phyloP scores from a whole-genome alignment of 2,329 filamentous ascomycete species.

The Venturia pyrina region DNA sequence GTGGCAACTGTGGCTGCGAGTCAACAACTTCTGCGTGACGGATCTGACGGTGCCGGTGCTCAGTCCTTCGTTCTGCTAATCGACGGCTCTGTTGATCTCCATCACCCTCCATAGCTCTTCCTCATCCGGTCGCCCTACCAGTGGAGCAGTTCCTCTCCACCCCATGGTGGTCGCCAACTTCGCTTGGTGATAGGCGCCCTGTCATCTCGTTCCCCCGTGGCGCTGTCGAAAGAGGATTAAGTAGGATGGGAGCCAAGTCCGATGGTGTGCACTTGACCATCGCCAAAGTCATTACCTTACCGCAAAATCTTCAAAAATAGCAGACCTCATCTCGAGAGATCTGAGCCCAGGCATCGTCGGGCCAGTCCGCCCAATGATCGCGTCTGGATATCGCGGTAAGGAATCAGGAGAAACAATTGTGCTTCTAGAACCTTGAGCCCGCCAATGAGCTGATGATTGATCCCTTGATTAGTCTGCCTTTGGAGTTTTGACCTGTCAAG shows the following conservation, averaged over 20 bases:
- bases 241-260: not conserved
- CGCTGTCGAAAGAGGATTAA: not conserved
- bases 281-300: not conserved
- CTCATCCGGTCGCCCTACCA: not conserved
- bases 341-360: not conserved
- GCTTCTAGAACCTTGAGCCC: not conserved
- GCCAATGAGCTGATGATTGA: not conserved
- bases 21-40: too few species aligned
- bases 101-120: not conserved
- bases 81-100: not conserved
- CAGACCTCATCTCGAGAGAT: not conserved
- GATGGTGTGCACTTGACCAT: not conserved
- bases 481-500: not conserved
- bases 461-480: not conserved
- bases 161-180: not conserved
- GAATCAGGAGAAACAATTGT: not conserved
- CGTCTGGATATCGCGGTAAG: not conserved
- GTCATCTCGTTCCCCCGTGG: not conserved
- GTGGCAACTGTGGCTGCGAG: too few species aligned
- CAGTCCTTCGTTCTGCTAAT: not conserved
- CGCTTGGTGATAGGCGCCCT: not conserved
- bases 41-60: not conserved
- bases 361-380: not conserved
- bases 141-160: not conserved
- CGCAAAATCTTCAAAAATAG: not conserved